These are phyloP conservation scores for Botrytis hyacinthi DNA, from an alignment of 2,329 filamentous ascomycete genomes.

Conservation along the genomic window DNA sequence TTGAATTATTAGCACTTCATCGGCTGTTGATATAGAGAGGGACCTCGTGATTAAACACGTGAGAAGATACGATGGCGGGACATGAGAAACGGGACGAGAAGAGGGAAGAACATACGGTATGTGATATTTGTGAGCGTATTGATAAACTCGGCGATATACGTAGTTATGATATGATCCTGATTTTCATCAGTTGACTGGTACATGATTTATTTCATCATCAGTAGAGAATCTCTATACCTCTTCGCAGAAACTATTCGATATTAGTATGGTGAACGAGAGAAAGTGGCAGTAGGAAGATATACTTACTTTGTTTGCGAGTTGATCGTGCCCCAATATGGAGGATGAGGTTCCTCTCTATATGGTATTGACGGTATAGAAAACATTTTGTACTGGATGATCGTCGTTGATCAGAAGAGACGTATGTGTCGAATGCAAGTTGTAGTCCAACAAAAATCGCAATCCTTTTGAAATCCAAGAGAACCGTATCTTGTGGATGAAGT, in stretches of 20 bases:
- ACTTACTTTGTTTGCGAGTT: constrained; percentile 35
- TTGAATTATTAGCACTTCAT: background rate
- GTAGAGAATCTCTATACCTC: constrained; percentile 28
- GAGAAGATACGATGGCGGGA: background rate
- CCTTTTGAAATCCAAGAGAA: background rate
- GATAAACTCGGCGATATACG: constrained; percentile 53
- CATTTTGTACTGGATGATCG: background rate
- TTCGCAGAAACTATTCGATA: constrained; percentile 36
- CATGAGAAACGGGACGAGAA: background rate
- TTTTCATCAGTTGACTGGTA: background rate
- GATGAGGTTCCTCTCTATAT: constrained; percentile 32
- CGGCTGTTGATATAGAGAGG: background rate
- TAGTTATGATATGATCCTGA: constrained; percentile 54
- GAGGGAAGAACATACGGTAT: constrained; percentile 43
- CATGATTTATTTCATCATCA: background rate
- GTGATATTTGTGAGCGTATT: constrained; percentile 52
- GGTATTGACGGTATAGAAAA: constrained; percentile 23
- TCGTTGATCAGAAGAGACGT: background rate
- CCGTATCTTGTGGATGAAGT: background rate
- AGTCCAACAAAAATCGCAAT: background rate
- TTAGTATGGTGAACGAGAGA: background rate
- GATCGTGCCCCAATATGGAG: constrained; percentile 32
- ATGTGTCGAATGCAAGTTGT: background rate
- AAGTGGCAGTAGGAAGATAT: background rate
- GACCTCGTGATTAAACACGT: constrained; percentile 20